A percentile compares a stretch with the other conserved stretches of the same genome.
Evolutionary conservation across 345 rosid genomes (phyloP).

Genomic region (Ricinus communis): DNA sequence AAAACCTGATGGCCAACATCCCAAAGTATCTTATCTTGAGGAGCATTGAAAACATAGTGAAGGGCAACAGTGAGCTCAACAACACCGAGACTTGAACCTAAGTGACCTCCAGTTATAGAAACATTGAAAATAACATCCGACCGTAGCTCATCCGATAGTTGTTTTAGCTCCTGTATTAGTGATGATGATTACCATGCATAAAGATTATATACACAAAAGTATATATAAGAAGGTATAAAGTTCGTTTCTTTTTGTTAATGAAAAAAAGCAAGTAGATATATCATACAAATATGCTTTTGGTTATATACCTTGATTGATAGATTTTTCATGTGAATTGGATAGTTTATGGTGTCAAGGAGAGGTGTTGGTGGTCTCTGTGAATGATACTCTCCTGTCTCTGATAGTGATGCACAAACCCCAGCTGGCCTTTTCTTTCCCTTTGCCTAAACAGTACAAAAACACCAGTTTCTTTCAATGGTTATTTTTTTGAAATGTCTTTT

Average conservation of each 20-base stretch:
- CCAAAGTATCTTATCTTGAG: slow-evolving; percentile 89
- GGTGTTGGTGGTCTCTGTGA: slow-evolving; percentile 85
- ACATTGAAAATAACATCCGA: slow-evolving; percentile 91
- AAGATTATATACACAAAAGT: neutral
- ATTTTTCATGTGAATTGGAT: slow-evolving; percentile 95
- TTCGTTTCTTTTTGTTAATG: neutral
- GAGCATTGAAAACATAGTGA: slow-evolving; percentile 88
- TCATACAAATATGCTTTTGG: too few species aligned
- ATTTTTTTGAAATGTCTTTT: neutral
- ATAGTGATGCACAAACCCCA: slow-evolving; percentile 67
- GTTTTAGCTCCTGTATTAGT: slow-evolving; percentile 66
- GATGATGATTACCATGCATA: neutral
- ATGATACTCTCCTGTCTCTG: slow-evolving; percentile 69
- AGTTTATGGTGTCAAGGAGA: slow-evolving; percentile 86
- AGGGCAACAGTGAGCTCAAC: slow-evolving; percentile 98
- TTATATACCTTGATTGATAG: slow-evolving; percentile 65
- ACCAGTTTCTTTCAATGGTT: slow-evolving; percentile 23
- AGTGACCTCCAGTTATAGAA: slow-evolving; percentile 92
- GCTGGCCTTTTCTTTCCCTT: slow-evolving; percentile 52
- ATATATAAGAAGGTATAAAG: neutral
- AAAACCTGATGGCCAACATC: slow-evolving; percentile 98
- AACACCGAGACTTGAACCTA: slow-evolving; percentile 97
- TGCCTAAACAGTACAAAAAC: slow-evolving; percentile 32
- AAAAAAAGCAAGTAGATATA: neutral
- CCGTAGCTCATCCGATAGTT: slow-evolving; percentile 81